Conservation (phyloP, 1,284 basidiomycete genomes). For the Ceraceosorus guamensis region DNA sequence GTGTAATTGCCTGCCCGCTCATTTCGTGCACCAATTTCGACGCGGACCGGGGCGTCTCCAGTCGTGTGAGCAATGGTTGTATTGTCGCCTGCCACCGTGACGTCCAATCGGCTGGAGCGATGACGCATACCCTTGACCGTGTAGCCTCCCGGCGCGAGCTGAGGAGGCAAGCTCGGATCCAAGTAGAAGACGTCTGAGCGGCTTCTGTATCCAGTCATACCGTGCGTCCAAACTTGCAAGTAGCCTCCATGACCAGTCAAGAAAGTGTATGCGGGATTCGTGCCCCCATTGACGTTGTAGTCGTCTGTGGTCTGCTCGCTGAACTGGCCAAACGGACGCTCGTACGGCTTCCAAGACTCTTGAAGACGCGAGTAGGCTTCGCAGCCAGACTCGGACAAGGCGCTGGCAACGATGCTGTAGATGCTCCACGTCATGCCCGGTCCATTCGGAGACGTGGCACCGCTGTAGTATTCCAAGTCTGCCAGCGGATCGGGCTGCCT, state of each 20-base stretch:
- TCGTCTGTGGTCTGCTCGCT: conserved; percentile 26
- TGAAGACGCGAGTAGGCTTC: conserved; percentile 31
- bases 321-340: conserved; percentile 36
- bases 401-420: conserved; percentile 22
- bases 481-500: conserved; percentile 7
- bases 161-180: conserved; percentile 29
- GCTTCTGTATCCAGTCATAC: conserved; percentile 32
- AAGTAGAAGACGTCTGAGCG: conserved; percentile 21
- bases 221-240: conserved; percentile 30
- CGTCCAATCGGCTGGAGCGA: conserved; percentile 17
- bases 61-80: conserved; percentile 6
- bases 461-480: conserved; percentile 31
- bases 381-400: conserved; percentile 26
- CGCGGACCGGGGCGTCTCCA: conserved; percentile 9
- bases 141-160: conserved; percentile 21
- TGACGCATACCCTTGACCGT: conserved; percentile 30
- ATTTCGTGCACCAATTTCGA: conserved; percentile 16
- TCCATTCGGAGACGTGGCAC: conserved; percentile 17
- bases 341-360: conserved; percentile 24
- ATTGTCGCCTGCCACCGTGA: conserved; percentile 11
- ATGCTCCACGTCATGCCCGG: conserved; percentile 38
- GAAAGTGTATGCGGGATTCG: conserved; percentile 37
- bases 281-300: conserved; percentile 20
- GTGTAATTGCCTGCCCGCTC: conserved; percentile 15
- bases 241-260: conserved; percentile 26